phyloP scores from a whole-genome alignment of 2,329 filamentous ascomycete genomes.

The Verticillium albo-atrum region DNA sequence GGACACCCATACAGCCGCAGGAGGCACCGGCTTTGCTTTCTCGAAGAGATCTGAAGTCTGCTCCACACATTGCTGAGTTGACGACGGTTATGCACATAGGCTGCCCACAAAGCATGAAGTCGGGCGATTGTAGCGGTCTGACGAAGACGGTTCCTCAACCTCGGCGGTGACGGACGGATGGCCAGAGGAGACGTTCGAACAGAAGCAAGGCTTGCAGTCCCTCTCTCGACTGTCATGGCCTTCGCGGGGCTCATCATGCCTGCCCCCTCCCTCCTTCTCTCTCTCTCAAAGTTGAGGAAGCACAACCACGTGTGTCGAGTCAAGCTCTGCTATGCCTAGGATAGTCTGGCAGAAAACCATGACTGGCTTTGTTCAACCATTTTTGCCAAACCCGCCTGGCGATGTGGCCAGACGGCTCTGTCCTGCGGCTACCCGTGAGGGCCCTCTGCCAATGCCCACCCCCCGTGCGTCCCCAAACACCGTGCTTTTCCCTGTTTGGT shows the following conservation, averaged over 20 bases:
- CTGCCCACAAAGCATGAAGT: constrained; percentile 20
- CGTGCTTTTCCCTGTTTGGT: constrained; percentile 30
- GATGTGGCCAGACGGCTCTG: constrained; percentile 27
- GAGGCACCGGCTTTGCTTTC: constrained; percentile 27
- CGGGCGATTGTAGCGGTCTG: constrained; percentile 13
- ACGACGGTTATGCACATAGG: constrained; percentile 28
- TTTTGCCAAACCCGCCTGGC: constrained; percentile 17
- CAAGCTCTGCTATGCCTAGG: constrained; percentile 33
- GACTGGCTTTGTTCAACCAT: constrained; percentile 41
- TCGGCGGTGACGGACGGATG: background rate
- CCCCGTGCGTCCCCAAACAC: constrained; percentile 12
- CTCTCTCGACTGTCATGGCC: background rate
- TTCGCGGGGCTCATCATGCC: background rate
- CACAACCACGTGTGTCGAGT: constrained; percentile 52
- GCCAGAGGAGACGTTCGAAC: background rate
- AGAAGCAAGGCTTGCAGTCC: constrained; percentile 4
- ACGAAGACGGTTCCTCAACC: constrained; percentile 2
- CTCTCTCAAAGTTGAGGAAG: constrained; percentile 17
- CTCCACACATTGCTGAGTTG: constrained; percentile 16
- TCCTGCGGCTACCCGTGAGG: constrained; percentile 42
- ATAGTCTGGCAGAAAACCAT: constrained; percentile 26
- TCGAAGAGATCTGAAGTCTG: constrained; percentile 33
- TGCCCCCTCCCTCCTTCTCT: too few species aligned
- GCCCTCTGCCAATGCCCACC: constrained; percentile 2
- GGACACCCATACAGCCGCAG: constrained; percentile 18